Conservation (phyloP, 148 eudicot genomes). For the Rhododendron molle region DNA sequence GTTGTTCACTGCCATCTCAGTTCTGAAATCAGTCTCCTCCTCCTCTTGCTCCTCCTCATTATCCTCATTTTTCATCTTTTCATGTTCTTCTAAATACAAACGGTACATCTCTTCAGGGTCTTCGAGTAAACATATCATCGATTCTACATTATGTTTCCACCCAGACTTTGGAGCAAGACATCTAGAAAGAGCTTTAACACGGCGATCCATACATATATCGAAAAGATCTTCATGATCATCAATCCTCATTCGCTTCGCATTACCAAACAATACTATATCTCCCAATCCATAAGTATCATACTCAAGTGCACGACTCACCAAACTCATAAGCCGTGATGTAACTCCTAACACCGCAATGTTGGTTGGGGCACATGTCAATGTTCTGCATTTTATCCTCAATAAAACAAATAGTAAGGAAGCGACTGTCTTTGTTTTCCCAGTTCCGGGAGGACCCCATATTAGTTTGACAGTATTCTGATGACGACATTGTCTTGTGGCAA, state of each 20-base stretch:
- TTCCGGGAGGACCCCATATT: conserved; percentile 73
- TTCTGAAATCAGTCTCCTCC: neutral
- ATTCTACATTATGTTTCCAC: conserved; percentile 32
- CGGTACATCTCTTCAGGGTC: conserved; percentile 39
- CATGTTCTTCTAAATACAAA: conserved; percentile 22
- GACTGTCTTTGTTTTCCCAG: conserved; percentile 55
- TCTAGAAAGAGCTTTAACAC: conserved; percentile 19
- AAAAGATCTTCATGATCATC: conserved; percentile 31
- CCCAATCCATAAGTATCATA: conserved; percentile 43
- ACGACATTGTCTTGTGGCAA: conserved; percentile 32
- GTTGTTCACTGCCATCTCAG: neutral
- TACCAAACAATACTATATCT: conserved; percentile 56
- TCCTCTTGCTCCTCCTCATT: neutral
- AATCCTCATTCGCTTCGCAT: conserved; percentile 51
- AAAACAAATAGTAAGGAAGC: conserved; percentile 28
- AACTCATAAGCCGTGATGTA: conserved; percentile 19
- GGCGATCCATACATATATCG: conserved; percentile 39
- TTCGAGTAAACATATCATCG: conserved; percentile 43
- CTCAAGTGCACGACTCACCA: conserved; percentile 1
- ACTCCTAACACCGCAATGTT: conserved; percentile 44
- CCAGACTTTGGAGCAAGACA: conserved; percentile 45
- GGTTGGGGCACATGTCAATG: conserved; percentile 48
- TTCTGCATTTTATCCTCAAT: conserved; percentile 22
- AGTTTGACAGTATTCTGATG: conserved; percentile 33
- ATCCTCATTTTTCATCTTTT: neutral